Base-by-base conservation (phyloP, 2,329 filamentous ascomycete species). In the Nectriaceae sp. region DNA sequence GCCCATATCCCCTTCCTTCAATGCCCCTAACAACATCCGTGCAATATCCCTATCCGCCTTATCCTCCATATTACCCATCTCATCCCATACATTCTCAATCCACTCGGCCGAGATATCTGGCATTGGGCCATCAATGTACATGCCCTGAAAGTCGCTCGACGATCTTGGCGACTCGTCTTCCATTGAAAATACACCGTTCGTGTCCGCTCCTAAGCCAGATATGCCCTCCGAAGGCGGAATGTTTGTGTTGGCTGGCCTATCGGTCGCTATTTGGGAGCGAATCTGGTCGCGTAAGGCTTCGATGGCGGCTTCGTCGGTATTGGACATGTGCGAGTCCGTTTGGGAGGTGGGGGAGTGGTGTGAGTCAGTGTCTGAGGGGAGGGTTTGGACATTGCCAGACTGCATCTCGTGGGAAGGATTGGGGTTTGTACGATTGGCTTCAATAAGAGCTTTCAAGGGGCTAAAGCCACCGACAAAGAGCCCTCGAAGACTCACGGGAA, bases 391-490 rank as follows among this genome's bases (percentile, higher is more conserved):
- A n/a, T 6, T 11, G 5, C 37, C 37, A 4, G 16, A 16, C 1
- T n/a, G 37, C 11, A 24, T 45, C 8, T 21, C 24, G 5, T 3
- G 11, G 8, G 22, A 11, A 13, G 18, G n/a, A 16, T 29, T 44
- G 44, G 3, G 19, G 33, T 16, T 40, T 3, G 37, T 41, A 4
- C 60, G 49, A 29, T 63, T 63, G 21, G 57, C 52, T 13, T 62
- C 59, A 11, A 69, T 64, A 11, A 71, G 62, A 0, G 61, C 58
- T 39, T 64, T 61, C 24, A 70, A 59, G 8, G 70, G 65, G 44
- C 66, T 71, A 38, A 67, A 66, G 21, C 70, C 69, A 3, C 67
- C 65, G 0, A 67, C 65, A 52, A 74, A 72, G 2, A 74, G 54
- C 3, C 60, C 60, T 1, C 69, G 65, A 3, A 74, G 59, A 22